A percentile compares a stretch with the other conserved stretches of the same genome.
phyloP scores from a whole-genome alignment of 2,329 filamentous ascomycete genomes.

The Fonsecaea pedrosoi region DNA sequence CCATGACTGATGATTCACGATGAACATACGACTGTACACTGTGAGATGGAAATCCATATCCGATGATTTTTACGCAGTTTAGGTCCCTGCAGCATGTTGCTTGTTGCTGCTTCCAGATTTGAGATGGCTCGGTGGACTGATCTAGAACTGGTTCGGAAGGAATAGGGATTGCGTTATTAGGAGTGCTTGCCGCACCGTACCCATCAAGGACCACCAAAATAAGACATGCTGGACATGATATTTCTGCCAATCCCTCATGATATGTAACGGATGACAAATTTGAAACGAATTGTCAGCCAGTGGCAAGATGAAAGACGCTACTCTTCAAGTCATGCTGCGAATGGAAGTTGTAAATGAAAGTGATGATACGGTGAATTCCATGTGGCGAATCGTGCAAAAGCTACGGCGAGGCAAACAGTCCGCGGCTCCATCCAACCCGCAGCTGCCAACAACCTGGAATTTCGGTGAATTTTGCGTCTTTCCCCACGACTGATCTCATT shows the following conservation, averaged over 20 bases:
- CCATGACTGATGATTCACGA: background rate
- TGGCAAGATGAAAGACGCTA: background rate
- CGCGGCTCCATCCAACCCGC: background rate
- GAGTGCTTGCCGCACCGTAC: background rate
- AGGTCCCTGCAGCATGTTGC: background rate
- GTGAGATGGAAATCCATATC: background rate
- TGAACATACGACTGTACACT: background rate
- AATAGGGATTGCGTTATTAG: background rate
- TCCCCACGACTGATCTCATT: slow-evolving; percentile 33
- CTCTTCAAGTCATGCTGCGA: background rate
- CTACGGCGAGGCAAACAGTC: slow-evolving; percentile 1
- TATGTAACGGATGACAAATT: background rate
- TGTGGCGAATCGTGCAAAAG: background rate
- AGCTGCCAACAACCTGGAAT: slow-evolving; percentile 25
- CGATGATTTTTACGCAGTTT: background rate
- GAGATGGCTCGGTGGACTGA: background rate
- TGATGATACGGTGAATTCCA: background rate
- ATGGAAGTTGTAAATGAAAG: background rate
- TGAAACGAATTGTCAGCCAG: background rate
- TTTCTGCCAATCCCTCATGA: too few species aligned
- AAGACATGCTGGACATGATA: background rate
- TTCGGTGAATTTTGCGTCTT: slow-evolving; percentile 14
- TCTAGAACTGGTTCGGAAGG: slow-evolving; percentile 1
- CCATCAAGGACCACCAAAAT: background rate
- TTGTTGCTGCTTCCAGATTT: background rate